Evolutionary conservation across 2,329 filamentous ascomycete species (phyloP), one percentile per base, ranked within the genome.

Genomic region (Fusarium paranaense): DNA sequence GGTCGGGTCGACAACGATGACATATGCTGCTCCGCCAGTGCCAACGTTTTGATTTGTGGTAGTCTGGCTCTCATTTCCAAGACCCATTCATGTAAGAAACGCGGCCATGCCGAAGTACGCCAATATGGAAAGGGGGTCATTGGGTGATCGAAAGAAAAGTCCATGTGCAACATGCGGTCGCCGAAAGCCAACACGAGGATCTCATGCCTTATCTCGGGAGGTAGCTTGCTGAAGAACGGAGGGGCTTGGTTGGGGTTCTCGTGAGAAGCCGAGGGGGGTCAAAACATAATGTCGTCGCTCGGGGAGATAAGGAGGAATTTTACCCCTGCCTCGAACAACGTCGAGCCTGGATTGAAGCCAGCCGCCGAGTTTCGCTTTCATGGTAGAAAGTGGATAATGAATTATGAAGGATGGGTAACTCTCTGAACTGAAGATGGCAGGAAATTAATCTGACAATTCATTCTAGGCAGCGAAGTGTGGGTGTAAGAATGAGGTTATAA

Each of bases 21-120:
- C 69, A 71, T 14, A 69, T 54, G 1, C 66, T 70, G 1, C 69
- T 63, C 1, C 69, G 50, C 67, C 69, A 71, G 0, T 66, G 52
- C 69, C 69, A 70, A 0, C 5, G 35, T 11, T 25, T 71, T 0
- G 66, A 57, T 4, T 9, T 25, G 18, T 1, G 30, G 11, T 0
- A 16, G 8, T 70, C 60, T 1, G 66, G 1, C 6, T 32, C 18
- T 27, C 27, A 52, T 8, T 52, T 32, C 47, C 47, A 52, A 52
- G 47, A 27, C 18, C 47, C 47, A 8, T 52, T 13, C 47, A 52
- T 52, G 27, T 52, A 52, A 32, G 22, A 22, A 22, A 22, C 22
- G 22, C 22, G 47, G 47, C 47, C 47, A 52, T n/a, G 47, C 47
- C n/a, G 27, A 52, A 52, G 27, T 18, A 1, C 27, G 47, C 47